A percentile compares a stretch with the other conserved stretches of the same genome.
Conservation (phyloP, 164 flowering plant genomes). For the Nymphaea thermarum region DNA sequence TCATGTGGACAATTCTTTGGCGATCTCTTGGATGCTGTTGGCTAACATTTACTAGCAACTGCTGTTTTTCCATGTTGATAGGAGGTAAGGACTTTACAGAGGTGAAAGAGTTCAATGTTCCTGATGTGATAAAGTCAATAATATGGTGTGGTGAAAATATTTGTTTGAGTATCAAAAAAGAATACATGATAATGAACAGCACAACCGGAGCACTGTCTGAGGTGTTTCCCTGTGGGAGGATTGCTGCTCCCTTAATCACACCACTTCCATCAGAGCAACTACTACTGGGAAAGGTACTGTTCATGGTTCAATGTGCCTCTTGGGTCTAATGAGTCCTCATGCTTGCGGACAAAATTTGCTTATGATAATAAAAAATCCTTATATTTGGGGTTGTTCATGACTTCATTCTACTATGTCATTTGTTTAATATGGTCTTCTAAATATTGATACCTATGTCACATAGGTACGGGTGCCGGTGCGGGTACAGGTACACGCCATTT, state of each 20-base stretch:
- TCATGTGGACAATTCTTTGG: too few species aligned
- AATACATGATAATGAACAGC: constrained; percentile 65
- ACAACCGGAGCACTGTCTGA: constrained; percentile 67
- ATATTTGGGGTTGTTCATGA: too few species aligned
- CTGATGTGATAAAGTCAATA: constrained; percentile 87
- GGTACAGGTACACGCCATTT: too few species aligned
- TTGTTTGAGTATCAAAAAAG: constrained; percentile 77
- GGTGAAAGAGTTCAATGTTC: constrained; percentile 91
- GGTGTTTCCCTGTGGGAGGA: constrained; percentile 89
- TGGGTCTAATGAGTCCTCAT: too few species aligned
- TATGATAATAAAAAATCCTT: too few species aligned
- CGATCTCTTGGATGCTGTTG: neutral
- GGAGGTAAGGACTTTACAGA: constrained; percentile 97
- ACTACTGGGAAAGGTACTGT: constrained; percentile 81
- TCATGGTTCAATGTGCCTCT: too few species aligned
- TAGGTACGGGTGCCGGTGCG: too few species aligned
- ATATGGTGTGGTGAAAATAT: constrained; percentile 98
- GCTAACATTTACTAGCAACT: neutral
- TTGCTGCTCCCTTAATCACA: constrained; percentile 80
- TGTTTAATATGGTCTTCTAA: too few species aligned
- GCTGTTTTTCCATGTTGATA: constrained; percentile 8
- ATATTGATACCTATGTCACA: too few species aligned
- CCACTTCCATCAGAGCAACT: constrained; percentile 89
- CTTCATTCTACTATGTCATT: too few species aligned
- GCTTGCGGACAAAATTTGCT: too few species aligned